These are phyloP conservation scores for Vigna reflexopilosa DNA, from an alignment of 306 rosid genomes.

Conservation along the genomic window DNA sequence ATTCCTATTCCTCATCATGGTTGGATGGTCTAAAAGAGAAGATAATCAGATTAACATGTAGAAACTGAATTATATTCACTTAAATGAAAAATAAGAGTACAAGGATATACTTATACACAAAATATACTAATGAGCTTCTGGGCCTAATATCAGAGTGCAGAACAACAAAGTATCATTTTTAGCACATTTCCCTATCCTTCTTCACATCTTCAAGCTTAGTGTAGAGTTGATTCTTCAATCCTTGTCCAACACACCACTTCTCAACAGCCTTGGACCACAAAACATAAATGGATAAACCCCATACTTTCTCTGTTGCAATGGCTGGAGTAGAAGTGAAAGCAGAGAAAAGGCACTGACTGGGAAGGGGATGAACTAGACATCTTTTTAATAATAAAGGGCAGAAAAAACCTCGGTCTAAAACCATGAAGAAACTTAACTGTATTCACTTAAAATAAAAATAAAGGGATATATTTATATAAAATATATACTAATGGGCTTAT, in stretches of 20 bases:
- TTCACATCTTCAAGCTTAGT: neutral
- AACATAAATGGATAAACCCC: neutral
- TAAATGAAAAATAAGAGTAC: neutral
- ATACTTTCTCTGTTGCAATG: neutral
- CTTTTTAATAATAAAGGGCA: too few relatives aligned
- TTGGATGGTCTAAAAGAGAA: neutral
- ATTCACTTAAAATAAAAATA: too few relatives aligned
- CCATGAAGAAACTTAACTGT: too few relatives aligned
- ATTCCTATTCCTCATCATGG: conserved; percentile 8
- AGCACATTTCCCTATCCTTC: neutral
- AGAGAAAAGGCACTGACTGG: neutral
- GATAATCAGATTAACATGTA: neutral
- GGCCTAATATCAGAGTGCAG: neutral
- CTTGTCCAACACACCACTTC: neutral
- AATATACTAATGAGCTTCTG: neutral
- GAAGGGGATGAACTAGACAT: neutral
- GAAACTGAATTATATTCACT: too few relatives aligned
- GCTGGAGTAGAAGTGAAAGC: neutral
- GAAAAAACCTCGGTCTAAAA: too few relatives aligned
- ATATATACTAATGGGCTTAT: neutral
- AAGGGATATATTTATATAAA: neutral
- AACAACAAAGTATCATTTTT: too few relatives aligned
- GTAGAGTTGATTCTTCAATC: neutral
- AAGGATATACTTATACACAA: neutral
- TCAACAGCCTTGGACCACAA: neutral